Conservation (phyloP, 2,329 filamentous ascomycete species). For the Talaromyces marneffei region DNA sequence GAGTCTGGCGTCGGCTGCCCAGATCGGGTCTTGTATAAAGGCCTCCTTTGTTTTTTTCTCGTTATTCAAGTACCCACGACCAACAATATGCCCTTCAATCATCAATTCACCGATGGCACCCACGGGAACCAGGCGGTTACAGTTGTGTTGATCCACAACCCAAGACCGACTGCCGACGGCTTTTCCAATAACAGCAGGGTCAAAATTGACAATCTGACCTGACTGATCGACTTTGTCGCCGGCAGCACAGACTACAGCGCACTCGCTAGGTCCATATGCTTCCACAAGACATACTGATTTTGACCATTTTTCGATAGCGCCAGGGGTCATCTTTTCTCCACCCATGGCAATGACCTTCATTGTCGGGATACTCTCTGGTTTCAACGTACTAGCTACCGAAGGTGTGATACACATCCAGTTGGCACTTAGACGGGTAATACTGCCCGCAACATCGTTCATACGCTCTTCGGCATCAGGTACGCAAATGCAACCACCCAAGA, state of each 20-base stretch:
- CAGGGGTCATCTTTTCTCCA: constrained; percentile 41
- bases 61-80: constrained; percentile 40
- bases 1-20: constrained; percentile 22
- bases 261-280: constrained; percentile 41
- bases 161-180: constrained; percentile 31
- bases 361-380: constrained; percentile 40
- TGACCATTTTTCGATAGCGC: constrained; percentile 41
- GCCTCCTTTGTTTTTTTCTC: constrained; percentile 29
- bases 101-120: constrained; percentile 46
- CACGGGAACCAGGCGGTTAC: constrained; percentile 35
- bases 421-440: constrained; percentile 30
- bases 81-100: constrained; percentile 43
- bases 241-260: constrained; percentile 30
- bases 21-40: constrained; percentile 32
- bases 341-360: constrained; percentile 41
- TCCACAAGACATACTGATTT: constrained; percentile 41
- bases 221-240: constrained; percentile 28
- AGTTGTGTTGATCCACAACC: constrained; percentile 41
- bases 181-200: constrained; percentile 32
- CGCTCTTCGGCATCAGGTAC: constrained; percentile 50
- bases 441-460: constrained; percentile 46
- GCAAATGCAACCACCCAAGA: constrained; percentile 55
- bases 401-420: constrained; percentile 55
- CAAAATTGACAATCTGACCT: constrained; percentile 25
- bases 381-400: constrained; percentile 48